Conservation (phyloP, 1,284 basidiomycete genomes). For the Coniferiporia sulphurascens region DNA sequence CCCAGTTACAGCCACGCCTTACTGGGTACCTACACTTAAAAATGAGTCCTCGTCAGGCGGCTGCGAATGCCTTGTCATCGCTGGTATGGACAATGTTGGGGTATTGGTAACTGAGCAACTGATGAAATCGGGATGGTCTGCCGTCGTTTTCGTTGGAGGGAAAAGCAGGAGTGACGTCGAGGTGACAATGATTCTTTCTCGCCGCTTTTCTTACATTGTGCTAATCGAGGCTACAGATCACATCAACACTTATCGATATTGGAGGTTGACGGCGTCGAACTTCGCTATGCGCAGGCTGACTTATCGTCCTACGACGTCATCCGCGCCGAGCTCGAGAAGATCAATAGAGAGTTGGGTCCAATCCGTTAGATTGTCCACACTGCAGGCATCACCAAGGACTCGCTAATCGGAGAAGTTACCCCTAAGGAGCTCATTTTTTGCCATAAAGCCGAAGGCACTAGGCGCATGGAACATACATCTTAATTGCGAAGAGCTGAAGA, state of each 20-base stretch:
- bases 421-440: slow-evolving; percentile 23
- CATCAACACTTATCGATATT: slow-evolving; percentile 12
- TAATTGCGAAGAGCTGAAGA: slow-evolving; percentile 25
- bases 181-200: neutral
- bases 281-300: slow-evolving; percentile 21
- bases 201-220: neutral
- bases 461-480: slow-evolving; percentile 31
- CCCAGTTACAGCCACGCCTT: slow-evolving; percentile 2
- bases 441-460: slow-evolving; percentile 26
- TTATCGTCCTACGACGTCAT: slow-evolving; percentile 18
- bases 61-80: slow-evolving; percentile 25
- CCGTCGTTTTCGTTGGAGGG: slow-evolving; percentile 4
- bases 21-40: neutral
- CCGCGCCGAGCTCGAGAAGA: slow-evolving; percentile 17
- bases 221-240: slow-evolving; percentile 2
- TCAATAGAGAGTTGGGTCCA: slow-evolving; percentile 21
- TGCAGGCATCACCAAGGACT: slow-evolving; percentile 25
- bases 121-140: slow-evolving; percentile 15
- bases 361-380: slow-evolving; percentile 29
- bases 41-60: neutral
- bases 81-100: slow-evolving; percentile 30
- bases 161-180: slow-evolving; percentile 3
- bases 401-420: slow-evolving; percentile 22
- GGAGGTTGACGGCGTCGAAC: slow-evolving; percentile 7
- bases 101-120: slow-evolving; percentile 24